Base-by-base conservation (phyloP, 139 green algal genomes). In the Chlorella sp. region DNA sequence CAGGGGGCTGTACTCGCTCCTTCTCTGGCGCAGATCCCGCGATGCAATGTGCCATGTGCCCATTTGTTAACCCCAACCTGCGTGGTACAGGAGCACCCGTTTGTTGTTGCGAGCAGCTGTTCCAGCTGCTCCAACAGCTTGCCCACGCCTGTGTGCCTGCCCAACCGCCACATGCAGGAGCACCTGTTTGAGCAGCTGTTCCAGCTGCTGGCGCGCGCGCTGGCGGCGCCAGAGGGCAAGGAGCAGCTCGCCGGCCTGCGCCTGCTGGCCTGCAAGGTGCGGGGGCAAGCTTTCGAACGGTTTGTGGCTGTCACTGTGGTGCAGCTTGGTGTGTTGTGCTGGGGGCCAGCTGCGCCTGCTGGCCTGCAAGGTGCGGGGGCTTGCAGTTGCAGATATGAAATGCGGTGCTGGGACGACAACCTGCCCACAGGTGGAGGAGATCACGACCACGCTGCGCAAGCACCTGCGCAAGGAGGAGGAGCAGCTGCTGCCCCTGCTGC, bases 391-490 rank as follows among this genome's bases (percentile, higher is more conserved):
- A n/a, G n/a, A n/a, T n/a, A n/a, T n/a, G n/a, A n/a, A n/a, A n/a
- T n/a, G n/a, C n/a, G n/a, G n/a, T n/a, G n/a, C n/a, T n/a, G n/a
- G n/a, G n/a, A n/a, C 54, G 43, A 3, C 73, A 8, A 58, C 43
- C 76, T 80, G 79, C 51, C 76, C 85, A 68, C 85, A 87, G 76
- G 88, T 82, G 24, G 86, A 88, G 65, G 77, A 86, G 48, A 83
- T 99, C 69, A 92, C 97, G 73, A 95, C 89, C 32, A 98, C 96
- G 11, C 92, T 99, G 41, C 80, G 85, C 43, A 97, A 98, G 87
- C 97, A 99, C 89, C 90, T 99, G 48, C 91, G 88, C 38, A 99
- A 99, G 85, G 97, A 99, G 87, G 97, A 99, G 87, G 92, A 98
- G 77, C 96, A 99, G 93, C 93, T 99, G 62, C 94, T 99, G 77